Evolutionary conservation across 2,329 filamentous ascomycete genomes (phyloP).

Genomic region (Massarina eburnea): DNA sequence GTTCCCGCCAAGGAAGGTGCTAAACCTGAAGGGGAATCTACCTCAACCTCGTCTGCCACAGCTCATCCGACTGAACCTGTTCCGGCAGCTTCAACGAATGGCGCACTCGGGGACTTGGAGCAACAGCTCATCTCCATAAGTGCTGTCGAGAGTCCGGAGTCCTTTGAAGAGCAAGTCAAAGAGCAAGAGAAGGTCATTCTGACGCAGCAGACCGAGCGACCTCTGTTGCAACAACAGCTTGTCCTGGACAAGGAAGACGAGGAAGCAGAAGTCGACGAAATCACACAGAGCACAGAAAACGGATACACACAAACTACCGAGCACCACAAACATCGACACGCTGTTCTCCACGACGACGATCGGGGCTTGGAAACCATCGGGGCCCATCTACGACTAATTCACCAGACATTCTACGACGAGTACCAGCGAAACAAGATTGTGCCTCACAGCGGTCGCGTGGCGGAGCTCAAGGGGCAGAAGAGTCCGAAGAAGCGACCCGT

Average conservation of each 20-base stretch:
- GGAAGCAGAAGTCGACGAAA: slow-evolving; percentile 54
- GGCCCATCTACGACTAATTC: slow-evolving; percentile 72
- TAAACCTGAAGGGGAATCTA: slow-evolving; percentile 16
- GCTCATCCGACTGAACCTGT: slow-evolving; percentile 23
- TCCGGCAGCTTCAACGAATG: slow-evolving; percentile 34
- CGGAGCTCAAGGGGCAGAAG: slow-evolving; percentile 54
- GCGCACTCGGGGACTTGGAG: slow-evolving; percentile 64
- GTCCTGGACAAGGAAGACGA: slow-evolving; percentile 84
- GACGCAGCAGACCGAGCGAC: slow-evolving; percentile 85
- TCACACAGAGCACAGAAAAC: slow-evolving; percentile 42
- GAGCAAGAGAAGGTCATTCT: slow-evolving; percentile 87
- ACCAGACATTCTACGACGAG: slow-evolving; percentile 77
- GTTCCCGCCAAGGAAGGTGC: slow-evolving; percentile 15
- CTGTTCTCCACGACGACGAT: slow-evolving; percentile 85
- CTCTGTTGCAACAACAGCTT: slow-evolving; percentile 89
- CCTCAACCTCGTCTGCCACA: slow-evolving; percentile 18
- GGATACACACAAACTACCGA: slow-evolving; percentile 37
- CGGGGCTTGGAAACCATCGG: slow-evolving; percentile 77
- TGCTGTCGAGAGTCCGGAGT: slow-evolving; percentile 65
- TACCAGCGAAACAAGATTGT: slow-evolving; percentile 63
- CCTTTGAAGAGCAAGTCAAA: slow-evolving; percentile 74
- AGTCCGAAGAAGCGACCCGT: slow-evolving; percentile 50
- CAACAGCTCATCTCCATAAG: slow-evolving; percentile 76
- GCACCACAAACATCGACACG: slow-evolving; percentile 61
- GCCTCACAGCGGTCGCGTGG: slow-evolving; percentile 50